A percentile compares a stretch with the other conserved stretches of the same genome.
Evolutionary conservation across 108 stramenopile genomes (phyloP).

Genomic region (Cylindrotheca closterium): DNA sequence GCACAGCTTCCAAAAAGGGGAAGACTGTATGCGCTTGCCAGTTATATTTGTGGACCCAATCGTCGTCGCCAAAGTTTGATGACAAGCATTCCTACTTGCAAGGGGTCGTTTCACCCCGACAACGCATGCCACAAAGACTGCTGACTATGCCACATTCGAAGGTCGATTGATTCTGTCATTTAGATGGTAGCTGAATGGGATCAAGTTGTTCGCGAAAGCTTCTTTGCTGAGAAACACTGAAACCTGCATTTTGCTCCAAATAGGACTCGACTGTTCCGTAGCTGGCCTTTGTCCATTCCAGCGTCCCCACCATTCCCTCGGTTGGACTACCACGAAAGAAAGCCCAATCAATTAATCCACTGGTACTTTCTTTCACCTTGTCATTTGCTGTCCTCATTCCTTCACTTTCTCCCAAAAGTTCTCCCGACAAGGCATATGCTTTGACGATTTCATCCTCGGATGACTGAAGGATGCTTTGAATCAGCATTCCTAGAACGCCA

Average conservation of each 20-base stretch:
- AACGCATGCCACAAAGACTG: no score
- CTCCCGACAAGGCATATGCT: conserved; percentile 19
- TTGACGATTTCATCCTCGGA: conserved; percentile 18
- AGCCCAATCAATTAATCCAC: conserved; percentile 13
- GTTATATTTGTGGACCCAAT: no score
- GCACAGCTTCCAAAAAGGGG: no score
- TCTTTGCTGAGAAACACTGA: neutral
- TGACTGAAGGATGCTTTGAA: conserved; percentile 9
- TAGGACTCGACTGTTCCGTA: conserved; percentile 25
- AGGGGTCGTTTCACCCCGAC: no score
- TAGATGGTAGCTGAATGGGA: no score
- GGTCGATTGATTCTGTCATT: no score
- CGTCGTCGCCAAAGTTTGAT: no score
- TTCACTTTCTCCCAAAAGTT: neutral
- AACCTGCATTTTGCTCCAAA: conserved; percentile 3
- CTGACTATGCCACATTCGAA: no score
- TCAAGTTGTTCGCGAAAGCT: neutral
- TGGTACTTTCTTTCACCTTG: conserved; percentile 2
- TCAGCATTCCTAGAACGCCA: conserved; percentile 25
- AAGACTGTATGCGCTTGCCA: no score
- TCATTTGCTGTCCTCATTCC: neutral
- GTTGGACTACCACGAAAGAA: conserved; percentile 20
- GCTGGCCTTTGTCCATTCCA: conserved; percentile 1
- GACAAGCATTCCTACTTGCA: no score
- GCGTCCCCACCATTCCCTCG: conserved; percentile 18